Evolutionary conservation across 139 green algal genomes (phyloP), one percentile per base, ranked within the genome.

Genomic region (Pleodorina starrii): DNA sequence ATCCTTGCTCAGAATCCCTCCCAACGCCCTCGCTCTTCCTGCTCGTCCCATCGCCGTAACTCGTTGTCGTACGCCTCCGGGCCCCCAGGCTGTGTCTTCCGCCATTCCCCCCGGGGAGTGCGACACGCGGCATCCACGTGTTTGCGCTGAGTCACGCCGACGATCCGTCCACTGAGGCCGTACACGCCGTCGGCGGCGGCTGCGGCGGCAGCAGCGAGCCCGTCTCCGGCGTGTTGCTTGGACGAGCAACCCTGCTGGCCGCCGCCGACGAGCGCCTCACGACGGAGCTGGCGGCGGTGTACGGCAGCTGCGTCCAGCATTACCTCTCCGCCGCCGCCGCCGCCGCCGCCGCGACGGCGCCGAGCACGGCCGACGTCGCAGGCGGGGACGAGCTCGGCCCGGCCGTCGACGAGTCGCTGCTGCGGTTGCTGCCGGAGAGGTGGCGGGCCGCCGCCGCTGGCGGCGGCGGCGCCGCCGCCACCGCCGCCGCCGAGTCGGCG

Each of bases 91-190:
- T 85, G 78, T 36, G 40, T 19, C 35, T 85, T 17, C 78, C 78
- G 0, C 76, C 32, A 17, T 60, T 2, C 51, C 36, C 25, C 19
- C 36, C 38, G 78, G n/a, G n/a, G n/a, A n/a, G n/a, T n/a, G n/a
- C n/a, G n/a, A n/a, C n/a, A n/a, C n/a, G 78, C 36, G 78, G 44
- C 36, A 7, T 85, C 32, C 78, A 85, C 54, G 27, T 85, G 44
- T 73, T 85, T 7, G 54, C 38, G 11, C 78, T 85, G 27, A 74
- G 48, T 46, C 76, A 84, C 50, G 74, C 35, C 11, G 36, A 48
- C 10, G 19, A 38, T 2, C 17, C 76, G n/a, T 32, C 35, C 48
- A 43, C 72, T 12, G 72, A 40, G 36, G 10, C 42, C 17, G 72
- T 2, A 66, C 74, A 63, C 36, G n/a, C 48, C 48, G 27, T 66